These are phyloP conservation scores for Lumnitzera littorea DNA, from an alignment of 345 rosid genomes.

Conservation along the genomic window DNA sequence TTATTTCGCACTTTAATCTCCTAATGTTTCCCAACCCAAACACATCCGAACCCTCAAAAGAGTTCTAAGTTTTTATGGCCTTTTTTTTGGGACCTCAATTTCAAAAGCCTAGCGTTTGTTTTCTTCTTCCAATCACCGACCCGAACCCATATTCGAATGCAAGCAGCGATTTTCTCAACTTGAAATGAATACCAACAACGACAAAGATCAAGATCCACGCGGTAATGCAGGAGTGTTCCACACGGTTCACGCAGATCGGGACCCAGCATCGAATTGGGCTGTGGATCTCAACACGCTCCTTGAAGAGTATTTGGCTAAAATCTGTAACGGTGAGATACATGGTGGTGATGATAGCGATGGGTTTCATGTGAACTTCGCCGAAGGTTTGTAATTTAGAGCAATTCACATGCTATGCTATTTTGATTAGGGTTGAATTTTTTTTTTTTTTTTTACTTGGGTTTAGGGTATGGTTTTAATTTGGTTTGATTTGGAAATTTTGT, in stretches of 20 bases:
- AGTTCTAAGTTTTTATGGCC: too few species aligned
- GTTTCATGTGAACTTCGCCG: slow-evolving; percentile 69
- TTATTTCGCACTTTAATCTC: too few species aligned
- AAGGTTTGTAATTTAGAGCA: slow-evolving; percentile 40
- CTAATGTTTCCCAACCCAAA: too few species aligned
- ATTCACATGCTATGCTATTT: too few species aligned
- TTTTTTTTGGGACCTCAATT: too few species aligned
- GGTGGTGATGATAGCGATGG: slow-evolving; percentile 34
- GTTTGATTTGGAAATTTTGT: slow-evolving; percentile 19
- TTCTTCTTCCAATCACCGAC: too few species aligned
- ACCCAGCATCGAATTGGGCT: slow-evolving; percentile 89
- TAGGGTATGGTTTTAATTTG: neutral
- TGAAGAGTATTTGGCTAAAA: slow-evolving; percentile 80
- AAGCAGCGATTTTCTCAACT: neutral
- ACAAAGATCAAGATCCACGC: slow-evolving; percentile 6
- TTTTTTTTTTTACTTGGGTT: too few species aligned
- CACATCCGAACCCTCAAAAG: too few species aligned
- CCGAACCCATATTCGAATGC: too few species aligned
- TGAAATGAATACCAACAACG: slow-evolving; percentile 25
- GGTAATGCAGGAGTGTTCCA: slow-evolving; percentile 24
- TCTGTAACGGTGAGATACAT: slow-evolving; percentile 75
- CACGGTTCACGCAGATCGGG: slow-evolving; percentile 73
- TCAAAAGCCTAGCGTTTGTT: too few species aligned
- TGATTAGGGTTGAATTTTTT: too few species aligned
- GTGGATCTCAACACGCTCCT: slow-evolving; percentile 80